Evolutionary conservation across 2,329 filamentous ascomycete species (phyloP).

Genomic region (Diatrype stigma): DNA sequence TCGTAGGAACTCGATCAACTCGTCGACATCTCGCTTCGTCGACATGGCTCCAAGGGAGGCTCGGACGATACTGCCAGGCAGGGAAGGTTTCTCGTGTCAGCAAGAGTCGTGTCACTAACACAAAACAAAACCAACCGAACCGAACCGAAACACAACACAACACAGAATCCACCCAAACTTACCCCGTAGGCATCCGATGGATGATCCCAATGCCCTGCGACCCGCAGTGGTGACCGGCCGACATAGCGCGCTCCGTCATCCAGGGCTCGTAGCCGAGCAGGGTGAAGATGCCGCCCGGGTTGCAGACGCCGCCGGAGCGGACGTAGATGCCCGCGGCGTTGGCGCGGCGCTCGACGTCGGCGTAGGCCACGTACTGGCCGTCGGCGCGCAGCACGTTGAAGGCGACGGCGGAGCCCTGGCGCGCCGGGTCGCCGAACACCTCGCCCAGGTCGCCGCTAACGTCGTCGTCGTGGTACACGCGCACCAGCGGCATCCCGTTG

Average conservation of each 20-base stretch:
- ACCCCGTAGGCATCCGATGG: conserved; percentile 51
- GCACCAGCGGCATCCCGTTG: conserved; percentile 48
- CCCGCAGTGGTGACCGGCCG: conserved; percentile 55
- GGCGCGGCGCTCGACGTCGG: conserved; percentile 54
- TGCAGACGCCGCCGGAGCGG: conserved; percentile 53
- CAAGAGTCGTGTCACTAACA: too few relatives aligned
- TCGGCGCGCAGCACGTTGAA: conserved; percentile 56
- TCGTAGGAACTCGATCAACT: conserved; percentile 42
- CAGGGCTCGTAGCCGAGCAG: conserved; percentile 46
- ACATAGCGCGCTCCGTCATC: conserved; percentile 52
- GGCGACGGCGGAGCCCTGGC: conserved; percentile 58
- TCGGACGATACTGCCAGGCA: conserved; percentile 55
- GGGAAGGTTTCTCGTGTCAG: background rate
- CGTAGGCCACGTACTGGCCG: conserved; percentile 52
- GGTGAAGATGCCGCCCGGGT: conserved; percentile 43
- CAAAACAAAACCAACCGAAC: too few relatives aligned
- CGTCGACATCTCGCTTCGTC: conserved; percentile 49
- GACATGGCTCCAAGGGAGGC: conserved; percentile 61
- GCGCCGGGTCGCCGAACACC: conserved; percentile 45
- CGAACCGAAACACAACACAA: background rate
- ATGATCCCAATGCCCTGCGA: conserved; percentile 49
- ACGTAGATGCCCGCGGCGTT: conserved; percentile 54
- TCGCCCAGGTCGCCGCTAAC: conserved; percentile 4
- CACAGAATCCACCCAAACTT: conserved; percentile 11
- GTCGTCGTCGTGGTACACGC: conserved; percentile 50